Conservation (phyloP, 2,329 filamentous ascomycete species). For the Pochonia chlamydosporia region DNA sequence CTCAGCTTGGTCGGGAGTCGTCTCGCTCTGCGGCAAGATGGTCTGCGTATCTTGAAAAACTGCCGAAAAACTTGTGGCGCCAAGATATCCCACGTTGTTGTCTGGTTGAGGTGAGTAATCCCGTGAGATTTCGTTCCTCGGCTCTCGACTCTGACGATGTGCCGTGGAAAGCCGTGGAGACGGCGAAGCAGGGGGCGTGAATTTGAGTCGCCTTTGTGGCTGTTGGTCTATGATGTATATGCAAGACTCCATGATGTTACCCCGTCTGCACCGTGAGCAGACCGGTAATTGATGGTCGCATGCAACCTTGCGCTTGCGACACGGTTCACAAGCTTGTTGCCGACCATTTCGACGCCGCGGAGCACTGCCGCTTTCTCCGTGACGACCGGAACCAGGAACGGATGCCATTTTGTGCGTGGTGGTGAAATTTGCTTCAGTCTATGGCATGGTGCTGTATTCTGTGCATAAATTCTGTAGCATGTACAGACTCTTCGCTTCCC, state of each 20-base stretch:
- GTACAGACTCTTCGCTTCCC: no score
- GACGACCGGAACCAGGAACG: no score
- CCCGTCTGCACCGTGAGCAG: conserved; percentile 32
- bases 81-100: not conserved
- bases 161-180: conserved; percentile 15
- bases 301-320: conserved; percentile 35
- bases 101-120: not conserved
- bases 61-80: conserved; percentile 1
- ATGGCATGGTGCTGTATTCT: not conserved
- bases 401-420: not conserved
- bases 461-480: no score
- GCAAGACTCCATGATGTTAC: conserved; percentile 25
- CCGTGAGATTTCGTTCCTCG: not conserved
- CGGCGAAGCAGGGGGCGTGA: not conserved
- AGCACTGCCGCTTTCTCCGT: conserved; percentile 5
- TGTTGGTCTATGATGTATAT: conserved; percentile 25
- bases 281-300: conserved; percentile 36
- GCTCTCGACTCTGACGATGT: no score
- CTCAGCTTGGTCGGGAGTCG: no score
- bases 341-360: conserved; percentile 21
- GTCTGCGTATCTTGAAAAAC: not conserved
- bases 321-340: conserved; percentile 28
- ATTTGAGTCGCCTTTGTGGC: conserved; percentile 12
- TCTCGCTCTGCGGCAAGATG: not conserved
- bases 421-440: not conserved